Conservation (phyloP, 306 rosid genomes). For the Begonia fuchsioides region DNA sequence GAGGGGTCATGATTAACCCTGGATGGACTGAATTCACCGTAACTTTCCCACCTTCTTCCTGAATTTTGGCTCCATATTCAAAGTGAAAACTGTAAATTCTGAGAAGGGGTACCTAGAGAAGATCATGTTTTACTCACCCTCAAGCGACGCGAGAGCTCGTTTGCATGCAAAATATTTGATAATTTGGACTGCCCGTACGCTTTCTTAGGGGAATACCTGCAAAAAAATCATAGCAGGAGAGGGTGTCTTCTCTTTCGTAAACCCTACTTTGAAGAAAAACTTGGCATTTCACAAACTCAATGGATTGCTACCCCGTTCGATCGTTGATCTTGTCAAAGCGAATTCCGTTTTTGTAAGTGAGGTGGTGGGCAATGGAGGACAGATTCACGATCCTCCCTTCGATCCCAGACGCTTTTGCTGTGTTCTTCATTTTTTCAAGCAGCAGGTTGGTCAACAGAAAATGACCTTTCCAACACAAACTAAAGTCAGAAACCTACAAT, state of each 20-base stretch:
- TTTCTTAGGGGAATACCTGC: constrained; percentile 68
- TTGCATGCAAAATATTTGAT: constrained; percentile 66
- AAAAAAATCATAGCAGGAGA: not conserved
- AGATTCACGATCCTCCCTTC: constrained; percentile 86
- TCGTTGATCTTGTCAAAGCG: constrained; percentile 55
- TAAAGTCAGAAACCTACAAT: not conserved
- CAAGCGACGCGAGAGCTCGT: constrained; percentile 64
- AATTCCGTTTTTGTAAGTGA: constrained; percentile 48
- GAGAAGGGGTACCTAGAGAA: not conserved
- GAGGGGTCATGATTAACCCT: constrained; percentile 84
- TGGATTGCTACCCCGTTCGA: constrained; percentile 22
- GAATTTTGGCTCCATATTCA: not conserved
- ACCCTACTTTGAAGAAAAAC: no score
- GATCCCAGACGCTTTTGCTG: constrained; percentile 51
- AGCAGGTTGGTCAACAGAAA: constrained; percentile 64
- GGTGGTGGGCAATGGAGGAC: constrained; percentile 72
- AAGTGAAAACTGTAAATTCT: no score
- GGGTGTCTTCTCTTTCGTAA: no score
- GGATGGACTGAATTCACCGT: constrained; percentile 81
- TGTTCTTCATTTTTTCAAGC: constrained; percentile 66
- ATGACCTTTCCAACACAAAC: constrained; percentile 48
- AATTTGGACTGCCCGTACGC: constrained; percentile 92
- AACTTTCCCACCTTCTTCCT: constrained; percentile 79
- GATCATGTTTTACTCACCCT: constrained; percentile 22
- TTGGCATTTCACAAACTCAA: no score